phyloP scores from a whole-genome alignment of 345 rosid genomes.

The Noccaea bulbosa region DNA sequence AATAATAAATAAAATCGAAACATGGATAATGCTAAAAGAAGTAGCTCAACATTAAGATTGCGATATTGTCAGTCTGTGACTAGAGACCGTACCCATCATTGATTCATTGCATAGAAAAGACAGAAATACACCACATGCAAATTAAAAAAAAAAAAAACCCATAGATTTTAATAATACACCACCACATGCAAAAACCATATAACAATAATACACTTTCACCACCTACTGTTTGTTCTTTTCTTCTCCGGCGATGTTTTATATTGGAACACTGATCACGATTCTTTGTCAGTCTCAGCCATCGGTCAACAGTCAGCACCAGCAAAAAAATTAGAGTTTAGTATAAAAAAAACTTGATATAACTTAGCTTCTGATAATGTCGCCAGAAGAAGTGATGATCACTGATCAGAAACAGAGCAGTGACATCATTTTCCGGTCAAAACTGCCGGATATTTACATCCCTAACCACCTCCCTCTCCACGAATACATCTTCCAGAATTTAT shows the following conservation, averaged over 20 bases:
- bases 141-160: too few species aligned
- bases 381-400: conserved; percentile 23
- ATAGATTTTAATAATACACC: too few species aligned
- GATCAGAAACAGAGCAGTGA: conserved; percentile 35
- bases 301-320: neutral
- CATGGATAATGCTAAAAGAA: neutral
- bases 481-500: conserved; percentile 74
- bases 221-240: neutral
- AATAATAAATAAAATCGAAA: neutral
- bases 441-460: conserved; percentile 79
- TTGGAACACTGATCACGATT: neutral
- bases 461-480: conserved; percentile 71
- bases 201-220: conserved; percentile 15
- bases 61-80: neutral
- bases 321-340: neutral
- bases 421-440: conserved; percentile 71
- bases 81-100: neutral
- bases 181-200: neutral
- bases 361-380: neutral
- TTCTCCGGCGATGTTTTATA: conserved; percentile 1
- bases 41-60: neutral
- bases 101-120: neutral
- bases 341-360: neutral
- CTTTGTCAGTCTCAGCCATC: conserved; percentile 1
- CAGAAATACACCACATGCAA: neutral